Evolutionary conservation across 1,284 basidiomycete species (phyloP).

Genomic region (Moesziomyces sp.): DNA sequence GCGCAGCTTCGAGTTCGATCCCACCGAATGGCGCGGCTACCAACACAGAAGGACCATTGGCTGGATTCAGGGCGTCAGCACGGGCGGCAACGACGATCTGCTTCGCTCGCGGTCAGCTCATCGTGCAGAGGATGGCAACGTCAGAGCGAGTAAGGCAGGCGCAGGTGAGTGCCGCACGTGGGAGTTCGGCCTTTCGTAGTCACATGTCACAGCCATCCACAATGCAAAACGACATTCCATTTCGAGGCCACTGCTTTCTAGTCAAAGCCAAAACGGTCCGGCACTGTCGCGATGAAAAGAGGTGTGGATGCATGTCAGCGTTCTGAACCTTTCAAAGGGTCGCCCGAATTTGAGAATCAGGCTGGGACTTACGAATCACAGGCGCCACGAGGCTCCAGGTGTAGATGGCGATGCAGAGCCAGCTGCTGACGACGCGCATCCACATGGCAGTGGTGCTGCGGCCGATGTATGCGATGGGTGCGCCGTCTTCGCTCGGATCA

Average conservation of each 20-base stretch:
- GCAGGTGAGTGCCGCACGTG: slow-evolving; percentile 61
- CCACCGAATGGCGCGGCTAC: slow-evolving; percentile 82
- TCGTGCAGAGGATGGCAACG: slow-evolving; percentile 1
- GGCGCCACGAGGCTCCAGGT: slow-evolving; percentile 76
- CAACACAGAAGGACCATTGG: slow-evolving; percentile 92
- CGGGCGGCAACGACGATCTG: slow-evolving; percentile 56
- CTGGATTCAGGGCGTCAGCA: slow-evolving; percentile 68
- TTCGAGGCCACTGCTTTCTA: background rate
- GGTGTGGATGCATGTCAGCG: slow-evolving; percentile 12
- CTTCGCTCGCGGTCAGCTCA: slow-evolving; percentile 22
- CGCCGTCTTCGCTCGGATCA: slow-evolving; percentile 71
- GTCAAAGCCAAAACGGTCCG: slow-evolving; percentile 59
- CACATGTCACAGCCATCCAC: background rate
- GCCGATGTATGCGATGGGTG: slow-evolving; percentile 88
- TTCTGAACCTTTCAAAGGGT: too few relatives aligned
- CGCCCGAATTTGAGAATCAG: too few relatives aligned
- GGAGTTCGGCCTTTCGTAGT: slow-evolving; percentile 53
- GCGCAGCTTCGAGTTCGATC: slow-evolving; percentile 84
- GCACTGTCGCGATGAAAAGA: slow-evolving; percentile 29
- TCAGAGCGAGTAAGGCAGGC: slow-evolving; percentile 46
- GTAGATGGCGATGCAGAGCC: slow-evolving; percentile 62
- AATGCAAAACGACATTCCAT: too few relatives aligned
- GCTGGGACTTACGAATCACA: slow-evolving; percentile 79
- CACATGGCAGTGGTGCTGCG: slow-evolving; percentile 97
- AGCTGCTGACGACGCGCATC: slow-evolving; percentile 96